Conservation (phyloP, 495 filamentous ascomycete genomes). For the Pseudomonodictys pantanalensis region DNA sequence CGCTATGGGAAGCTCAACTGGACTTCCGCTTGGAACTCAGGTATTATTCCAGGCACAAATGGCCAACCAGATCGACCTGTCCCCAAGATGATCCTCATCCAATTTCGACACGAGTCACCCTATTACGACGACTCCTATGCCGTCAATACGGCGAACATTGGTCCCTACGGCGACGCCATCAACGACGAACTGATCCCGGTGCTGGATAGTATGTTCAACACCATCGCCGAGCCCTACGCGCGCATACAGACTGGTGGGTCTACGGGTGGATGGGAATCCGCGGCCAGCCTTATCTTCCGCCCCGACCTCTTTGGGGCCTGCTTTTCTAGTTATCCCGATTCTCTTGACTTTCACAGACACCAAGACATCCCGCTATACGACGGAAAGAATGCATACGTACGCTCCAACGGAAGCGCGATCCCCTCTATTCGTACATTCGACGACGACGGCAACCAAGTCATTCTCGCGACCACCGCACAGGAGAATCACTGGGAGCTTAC, state of each 20-base stretch:
- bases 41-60: constrained; percentile 21
- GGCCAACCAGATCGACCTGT: constrained; percentile 3
- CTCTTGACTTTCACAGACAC: constrained; percentile 30
- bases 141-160: constrained; percentile 34
- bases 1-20: constrained; percentile 7
- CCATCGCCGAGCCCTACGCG: constrained; percentile 25
- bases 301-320: constrained; percentile 28
- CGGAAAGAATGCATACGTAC: constrained; percentile 21
- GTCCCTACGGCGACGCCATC: constrained; percentile 32
- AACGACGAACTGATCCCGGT: constrained; percentile 32
- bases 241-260: constrained; percentile 32
- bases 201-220: constrained; percentile 29
- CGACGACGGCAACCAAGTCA: constrained; percentile 12
- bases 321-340: constrained; percentile 30
- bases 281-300: constrained; percentile 20
- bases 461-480: constrained; percentile 16
- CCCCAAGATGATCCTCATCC: constrained; percentile 32
- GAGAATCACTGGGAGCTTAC: constrained; percentile 33
- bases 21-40: constrained; percentile 17
- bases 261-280: constrained; percentile 31
- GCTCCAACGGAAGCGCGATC: constrained; percentile 6
- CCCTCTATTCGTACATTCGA: constrained; percentile 14
- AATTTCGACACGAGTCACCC: constrained; percentile 28
- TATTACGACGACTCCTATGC: constrained; percentile 35
- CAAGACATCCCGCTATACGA: constrained; percentile 30